Base-by-base conservation (phyloP, 176 grass and related monocot species). In the Carex parvula region DNA sequence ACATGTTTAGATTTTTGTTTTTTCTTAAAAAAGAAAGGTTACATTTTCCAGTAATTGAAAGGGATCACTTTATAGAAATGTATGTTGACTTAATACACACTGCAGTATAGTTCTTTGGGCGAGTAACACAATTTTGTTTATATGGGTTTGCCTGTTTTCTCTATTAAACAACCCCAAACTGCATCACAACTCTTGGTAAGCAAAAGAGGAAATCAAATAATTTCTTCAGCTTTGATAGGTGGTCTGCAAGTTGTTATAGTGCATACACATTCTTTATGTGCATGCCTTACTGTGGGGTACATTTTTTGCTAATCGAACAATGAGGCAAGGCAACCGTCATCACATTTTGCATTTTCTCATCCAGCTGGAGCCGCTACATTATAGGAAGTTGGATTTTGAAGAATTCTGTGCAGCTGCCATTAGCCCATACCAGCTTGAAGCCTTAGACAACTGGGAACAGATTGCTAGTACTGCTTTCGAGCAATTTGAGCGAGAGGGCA, bases 401-500 rank as follows among this genome's bases (percentile, higher is more conserved):
- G 96, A 99, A 84, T 99, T 99, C 73, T 99, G 96, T 85, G 91
- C 96, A 41, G 96, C 96, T 46, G 90, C 96, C 24, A 95, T 94
- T 60, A 99, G 93, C 79, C 93, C 96, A 14, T 95, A 95, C 70
- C 96, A 99, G 71, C 93, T 99, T 21, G 96, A 99, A 84, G 96
- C 96, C 56, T 87, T 99, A 88, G 93, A 99, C 60, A 89, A 84
- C 42, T 99, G 96, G 96, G 96, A 99, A 88, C 88, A 99, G 58
- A 95, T 99, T 84, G 96, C 91, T 35, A 94, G 87, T 86, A 89
- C 91, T 79, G 93, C 96, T 85, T 99, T 99, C 37, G 88, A 95
- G 88, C 81, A 94, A 15, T 99, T 99, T 73, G 96, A 99, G 85
- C 76, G 60, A 46, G 96, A 99, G 81, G 96, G 93, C 52, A 99